Base-by-base conservation (phyloP, 1,284 basidiomycete genomes). In the Irpex sp. region DNA sequence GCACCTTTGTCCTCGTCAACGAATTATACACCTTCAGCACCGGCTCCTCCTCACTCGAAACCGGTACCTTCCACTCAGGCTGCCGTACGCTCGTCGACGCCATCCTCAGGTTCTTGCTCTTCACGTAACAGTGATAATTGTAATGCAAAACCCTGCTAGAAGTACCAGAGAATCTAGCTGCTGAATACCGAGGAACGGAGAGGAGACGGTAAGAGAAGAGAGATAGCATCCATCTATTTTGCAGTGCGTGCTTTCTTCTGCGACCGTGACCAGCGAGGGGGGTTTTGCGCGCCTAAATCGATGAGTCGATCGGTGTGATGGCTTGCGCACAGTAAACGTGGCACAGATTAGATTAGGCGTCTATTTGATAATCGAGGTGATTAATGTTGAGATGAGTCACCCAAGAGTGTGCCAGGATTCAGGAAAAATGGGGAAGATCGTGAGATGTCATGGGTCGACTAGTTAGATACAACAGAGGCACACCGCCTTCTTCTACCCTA, bases 11-110 rank as follows among this genome's bases (percentile, higher is more conserved):
- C 69, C 90, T 87, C 40, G 97, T 98, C 69, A 99, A 80, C 55
- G 96, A 97, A 78, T 99, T 99, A 81, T 93, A 98, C 52, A 99
- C 84, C 75, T 89, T 93, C 63, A 99, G 80, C 4, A 85, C 80
- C 9, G 89, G 90, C 64, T 88, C 86, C 61, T 82, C 79, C 3
- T 72, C 69, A 66, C 76, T 76, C 61, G 77, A 78, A 48, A 75
- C 73, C 3, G 89, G 89, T 34, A 79, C 65, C 13, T 76, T 74
- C 89, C 90, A 91, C 4, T 77, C 64, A 9, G 86, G 85, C 71
- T 89, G 81, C 56, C 76, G 76, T 26, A 72, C 64, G 15, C 78
- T 68, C 81, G 82, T 82, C 44, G 26, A 26, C 26, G 40, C 40
- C 40, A 44, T 44, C 40, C 21, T 26, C 21, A 26, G 21, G 21